Evolutionary conservation across 345 rosid genomes (phyloP), one percentile per base, ranked within the genome.

Genomic region (Dipteronia dyeriana): DNA sequence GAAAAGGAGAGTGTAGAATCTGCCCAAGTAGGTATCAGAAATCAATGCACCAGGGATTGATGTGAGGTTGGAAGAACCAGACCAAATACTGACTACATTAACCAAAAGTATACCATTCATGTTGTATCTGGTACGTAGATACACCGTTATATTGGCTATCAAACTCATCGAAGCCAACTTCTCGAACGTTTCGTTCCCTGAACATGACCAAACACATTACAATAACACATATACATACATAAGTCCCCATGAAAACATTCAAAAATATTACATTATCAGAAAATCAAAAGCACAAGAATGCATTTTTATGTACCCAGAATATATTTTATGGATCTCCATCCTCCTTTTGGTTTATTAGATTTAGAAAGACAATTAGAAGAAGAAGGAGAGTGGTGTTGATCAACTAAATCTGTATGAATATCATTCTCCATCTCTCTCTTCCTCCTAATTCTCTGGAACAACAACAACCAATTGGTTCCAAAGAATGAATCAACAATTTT

Each of bases 131-230:
- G 81, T 83, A 14, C 80, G 80, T 47, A 91, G 75, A 83, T 87
- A 90, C 66, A 90, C 85, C 1, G 88, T 75, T 56, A 90, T 66
- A 78, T 88, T 88, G 8, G 87, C 87, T 9, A 87, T 68, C 77
- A 90, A 68, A 72, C 94, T 82, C 91, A 91, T 85, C 4, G 91
- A 88, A 49, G 94, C 97, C 78, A 87, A 71, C 75, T 90, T 91
- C 83, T 90, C 97, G 76, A 91, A 90, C 0, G 92, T 86, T 79
- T 91, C 89, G 57, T 91, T 91, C 77, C 81, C 91, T 90, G 63
- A 2, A 59, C 9, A 9, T 9, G 26, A 59, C 7, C 26, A 57
- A 2, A 7, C 20, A 59, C 61, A 56, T n/a, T 19, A 56, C 19
- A 6, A 41, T 41, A 41, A 38, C 7, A 41, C 9, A 41, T 41